These are phyloP conservation scores for Lippia alba DNA, from an alignment of 305 asterid genomes.

Conservation along the genomic window DNA sequence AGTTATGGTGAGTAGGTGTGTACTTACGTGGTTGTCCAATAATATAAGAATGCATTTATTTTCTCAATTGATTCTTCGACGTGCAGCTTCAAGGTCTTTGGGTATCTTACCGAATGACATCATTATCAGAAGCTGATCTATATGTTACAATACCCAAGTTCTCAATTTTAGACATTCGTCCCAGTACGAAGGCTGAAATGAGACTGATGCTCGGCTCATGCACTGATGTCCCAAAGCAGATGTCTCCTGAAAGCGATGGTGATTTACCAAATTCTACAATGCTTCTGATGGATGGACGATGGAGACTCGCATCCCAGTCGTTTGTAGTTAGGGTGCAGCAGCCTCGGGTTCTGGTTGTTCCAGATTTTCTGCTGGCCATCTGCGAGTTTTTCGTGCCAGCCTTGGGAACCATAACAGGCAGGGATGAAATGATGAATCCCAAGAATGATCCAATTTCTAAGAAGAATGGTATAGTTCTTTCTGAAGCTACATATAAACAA, in stretches of 20 bases:
- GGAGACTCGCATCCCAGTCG: constrained; percentile 88
- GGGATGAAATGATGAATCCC: constrained; percentile 96
- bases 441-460: constrained; percentile 83
- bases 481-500: constrained; percentile 65
- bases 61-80: constrained; percentile 20
- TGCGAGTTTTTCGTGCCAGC: constrained; percentile 96
- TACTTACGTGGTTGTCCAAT: constrained; percentile 6
- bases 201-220: constrained; percentile 98
- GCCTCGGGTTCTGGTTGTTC: constrained; percentile 95
- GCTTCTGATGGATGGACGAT: constrained; percentile 97
- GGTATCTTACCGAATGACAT: constrained; percentile 96
- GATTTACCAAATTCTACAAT: constrained; percentile 85
- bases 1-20: constrained; percentile 76
- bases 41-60: constrained; percentile 13
- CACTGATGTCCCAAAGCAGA: constrained; percentile 71
- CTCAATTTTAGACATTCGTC: constrained; percentile 89
- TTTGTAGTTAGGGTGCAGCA: constrained; percentile 95
- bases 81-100: constrained; percentile 96
- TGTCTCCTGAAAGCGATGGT: constrained; percentile 54
- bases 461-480: constrained; percentile 71
- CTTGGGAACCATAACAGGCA: constrained; percentile 88
- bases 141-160: constrained; percentile 88
- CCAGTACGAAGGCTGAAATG: constrained; percentile 93
- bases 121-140: constrained; percentile 91
- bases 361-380: constrained; percentile 90